Evolutionary conservation across 1,284 basidiomycete genomes (phyloP).

Genomic region (Mycena sp.): DNA sequence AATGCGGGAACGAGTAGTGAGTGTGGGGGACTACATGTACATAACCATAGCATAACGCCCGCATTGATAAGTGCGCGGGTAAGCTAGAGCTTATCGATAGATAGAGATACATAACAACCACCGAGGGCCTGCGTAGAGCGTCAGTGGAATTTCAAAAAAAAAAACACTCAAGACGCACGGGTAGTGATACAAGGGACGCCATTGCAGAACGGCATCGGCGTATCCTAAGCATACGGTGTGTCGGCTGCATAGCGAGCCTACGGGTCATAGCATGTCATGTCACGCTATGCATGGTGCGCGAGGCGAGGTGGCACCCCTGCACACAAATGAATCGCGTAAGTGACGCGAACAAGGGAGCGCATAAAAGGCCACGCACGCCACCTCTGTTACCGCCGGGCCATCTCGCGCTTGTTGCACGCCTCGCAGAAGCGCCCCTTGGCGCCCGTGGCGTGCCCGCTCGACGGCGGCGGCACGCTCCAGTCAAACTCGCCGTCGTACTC

Average conservation of each 20-base stretch:
- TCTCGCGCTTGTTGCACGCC: conserved; percentile 28
- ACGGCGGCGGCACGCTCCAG: conserved; percentile 50
- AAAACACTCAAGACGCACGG: background rate
- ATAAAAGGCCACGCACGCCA: background rate
- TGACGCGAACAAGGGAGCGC: background rate
- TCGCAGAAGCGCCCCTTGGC: conserved; percentile 28
- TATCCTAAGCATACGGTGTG: background rate
- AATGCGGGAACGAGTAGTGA: background rate
- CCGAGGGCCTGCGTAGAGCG: too few relatives aligned
- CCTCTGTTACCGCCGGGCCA: conserved; percentile 22
- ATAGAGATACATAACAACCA: conserved; percentile 12
- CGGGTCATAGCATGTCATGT: background rate
- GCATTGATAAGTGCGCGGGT: too few relatives aligned
- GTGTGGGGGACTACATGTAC: too few relatives aligned
- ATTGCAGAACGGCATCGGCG: background rate
- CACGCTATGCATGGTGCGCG: background rate
- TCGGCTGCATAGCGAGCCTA: background rate
- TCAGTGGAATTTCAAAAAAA: too few relatives aligned
- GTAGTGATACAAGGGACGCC: conserved; percentile 22
- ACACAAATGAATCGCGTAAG: background rate
- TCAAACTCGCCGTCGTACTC: conserved; percentile 64
- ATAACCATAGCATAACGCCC: too few relatives aligned
- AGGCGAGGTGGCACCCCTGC: too few relatives aligned
- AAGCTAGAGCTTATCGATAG: background rate
- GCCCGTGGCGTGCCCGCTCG: conserved; percentile 16